phyloP scores from a whole-genome alignment of 148 eudicot species.

The Fallopia convolvulus region DNA sequence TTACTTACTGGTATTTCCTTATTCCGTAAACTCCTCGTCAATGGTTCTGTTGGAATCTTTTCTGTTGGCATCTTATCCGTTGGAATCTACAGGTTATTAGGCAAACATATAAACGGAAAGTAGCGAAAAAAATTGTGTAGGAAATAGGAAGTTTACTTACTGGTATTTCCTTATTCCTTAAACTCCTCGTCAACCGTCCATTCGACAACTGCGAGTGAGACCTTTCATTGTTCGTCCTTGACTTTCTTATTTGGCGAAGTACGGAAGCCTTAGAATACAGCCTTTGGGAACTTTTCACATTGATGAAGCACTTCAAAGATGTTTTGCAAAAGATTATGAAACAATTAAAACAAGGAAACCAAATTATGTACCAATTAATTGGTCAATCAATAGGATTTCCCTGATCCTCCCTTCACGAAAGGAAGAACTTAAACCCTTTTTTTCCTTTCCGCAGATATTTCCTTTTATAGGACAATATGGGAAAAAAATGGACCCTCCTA shows the following conservation, averaged over 20 bases:
- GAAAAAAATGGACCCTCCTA: neutral
- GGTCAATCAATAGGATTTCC: neutral
- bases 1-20: constrained; percentile 37
- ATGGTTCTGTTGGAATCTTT: too few species aligned
- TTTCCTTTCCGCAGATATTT: neutral
- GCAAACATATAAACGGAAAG: constrained; percentile 10
- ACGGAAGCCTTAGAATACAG: constrained; percentile 46
- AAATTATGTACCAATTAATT: neutral
- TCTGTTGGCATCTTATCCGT: too few species aligned
- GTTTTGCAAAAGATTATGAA: neutral
- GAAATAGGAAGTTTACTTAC: constrained; percentile 33
- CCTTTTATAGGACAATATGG: neutral
- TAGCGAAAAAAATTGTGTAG: neutral
- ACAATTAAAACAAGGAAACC: neutral
- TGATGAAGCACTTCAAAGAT: constrained; percentile 40
- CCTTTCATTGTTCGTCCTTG: constrained; percentile 12
- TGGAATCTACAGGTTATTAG: too few species aligned
- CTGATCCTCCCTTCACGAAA: too few species aligned
- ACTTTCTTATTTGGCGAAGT: constrained; percentile 24
- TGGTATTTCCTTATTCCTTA: constrained; percentile 21
- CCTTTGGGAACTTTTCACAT: constrained; percentile 34
- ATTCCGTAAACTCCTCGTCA: constrained; percentile 19
- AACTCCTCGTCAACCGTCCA: constrained; percentile 15
- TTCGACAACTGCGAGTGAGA: constrained; percentile 12
- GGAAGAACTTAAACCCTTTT: too few species aligned